These are phyloP conservation scores for Periconia digitata DNA, from an alignment of 2,329 filamentous ascomycete species.

Conservation along the genomic window DNA sequence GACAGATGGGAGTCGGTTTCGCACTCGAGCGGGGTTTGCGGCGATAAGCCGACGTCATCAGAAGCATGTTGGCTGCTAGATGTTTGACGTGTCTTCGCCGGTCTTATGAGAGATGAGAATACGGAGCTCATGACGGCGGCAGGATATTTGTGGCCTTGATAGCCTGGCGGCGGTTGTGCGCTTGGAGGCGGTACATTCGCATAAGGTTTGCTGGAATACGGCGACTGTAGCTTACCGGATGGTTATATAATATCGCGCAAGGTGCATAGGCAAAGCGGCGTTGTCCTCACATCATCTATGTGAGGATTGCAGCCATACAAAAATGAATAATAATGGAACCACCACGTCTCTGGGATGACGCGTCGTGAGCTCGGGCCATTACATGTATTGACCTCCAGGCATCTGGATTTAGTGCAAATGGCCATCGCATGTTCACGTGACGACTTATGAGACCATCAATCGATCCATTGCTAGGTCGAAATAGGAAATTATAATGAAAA, in stretches of 20 bases:
- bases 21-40: constrained; percentile 11
- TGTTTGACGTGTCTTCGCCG: constrained; percentile 20
- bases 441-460: background rate
- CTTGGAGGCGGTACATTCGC: background rate
- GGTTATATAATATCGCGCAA: background rate
- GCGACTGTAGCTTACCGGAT: background rate
- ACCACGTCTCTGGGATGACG: too few species aligned
- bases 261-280: background rate
- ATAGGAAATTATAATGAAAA: background rate
- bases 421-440: background rate
- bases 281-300: too few species aligned
- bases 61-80: constrained; percentile 13
- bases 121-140: constrained; percentile 33
- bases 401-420: too few species aligned
- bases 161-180: constrained; percentile 5
- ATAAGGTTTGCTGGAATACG: background rate
- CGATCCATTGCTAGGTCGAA: background rate
- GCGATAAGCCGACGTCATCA: background rate
- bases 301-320: too few species aligned
- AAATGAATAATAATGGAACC: too few species aligned
- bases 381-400: too few species aligned
- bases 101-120: constrained; percentile 39
- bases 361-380: background rate
- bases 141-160: background rate
- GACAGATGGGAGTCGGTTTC: constrained; percentile 63